Conservation (phyloP, 257 asterid genomes). For the Solanum lycopersicoides region DNA sequence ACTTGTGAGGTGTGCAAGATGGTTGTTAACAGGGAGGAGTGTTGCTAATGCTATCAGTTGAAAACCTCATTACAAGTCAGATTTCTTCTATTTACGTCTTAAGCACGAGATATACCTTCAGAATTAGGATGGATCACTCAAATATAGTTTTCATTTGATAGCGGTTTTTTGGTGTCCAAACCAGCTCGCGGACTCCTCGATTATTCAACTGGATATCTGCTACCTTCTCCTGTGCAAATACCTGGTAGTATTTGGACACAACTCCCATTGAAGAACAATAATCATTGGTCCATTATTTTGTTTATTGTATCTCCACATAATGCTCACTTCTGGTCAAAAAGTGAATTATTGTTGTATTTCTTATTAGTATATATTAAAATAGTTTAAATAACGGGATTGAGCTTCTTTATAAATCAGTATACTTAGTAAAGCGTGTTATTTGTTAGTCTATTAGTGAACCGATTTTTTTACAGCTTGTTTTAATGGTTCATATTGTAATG, state of each 20-base stretch:
- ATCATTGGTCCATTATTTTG: background rate
- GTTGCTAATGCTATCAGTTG: constrained; percentile 13
- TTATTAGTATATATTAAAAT: background rate
- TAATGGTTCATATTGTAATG: background rate
- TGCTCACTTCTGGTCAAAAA: background rate
- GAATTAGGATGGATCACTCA: background rate
- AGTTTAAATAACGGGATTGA: background rate
- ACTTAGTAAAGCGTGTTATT: background rate
- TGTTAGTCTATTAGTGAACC: background rate
- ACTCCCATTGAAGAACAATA: background rate
- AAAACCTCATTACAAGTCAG: constrained; percentile 10
- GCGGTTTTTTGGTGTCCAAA: background rate
- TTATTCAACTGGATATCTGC: background rate
- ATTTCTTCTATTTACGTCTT: background rate
- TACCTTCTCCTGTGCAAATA: background rate
- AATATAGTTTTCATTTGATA: background rate
- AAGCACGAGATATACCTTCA: background rate
- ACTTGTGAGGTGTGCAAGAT: constrained; percentile 70
- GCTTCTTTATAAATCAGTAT: background rate
- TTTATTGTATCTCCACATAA: background rate
- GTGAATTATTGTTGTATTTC: background rate
- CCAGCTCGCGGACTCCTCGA: background rate
- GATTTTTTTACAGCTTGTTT: background rate
- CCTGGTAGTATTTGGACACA: background rate
- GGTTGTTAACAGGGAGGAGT: constrained; percentile 50